Percentiles rank a stretch among this genome's conserved stretches.
Conservation (phyloP, 768 basidiomycete species). For the Suillus americanus region DNA sequence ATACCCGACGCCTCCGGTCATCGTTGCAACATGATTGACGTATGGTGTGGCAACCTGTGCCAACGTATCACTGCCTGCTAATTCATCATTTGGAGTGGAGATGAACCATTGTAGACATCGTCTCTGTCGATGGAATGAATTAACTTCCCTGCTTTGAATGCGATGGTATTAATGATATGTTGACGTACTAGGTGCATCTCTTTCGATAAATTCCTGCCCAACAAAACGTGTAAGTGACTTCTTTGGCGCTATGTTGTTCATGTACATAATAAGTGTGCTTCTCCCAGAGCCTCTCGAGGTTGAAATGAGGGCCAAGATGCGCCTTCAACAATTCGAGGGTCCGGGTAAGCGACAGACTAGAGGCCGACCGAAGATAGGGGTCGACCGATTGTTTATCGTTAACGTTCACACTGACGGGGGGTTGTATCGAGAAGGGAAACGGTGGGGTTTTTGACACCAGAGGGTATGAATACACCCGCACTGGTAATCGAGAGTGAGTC, state of each 20-base stretch:
- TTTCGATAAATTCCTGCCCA: slow-evolving; percentile 37
- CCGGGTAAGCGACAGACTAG: slow-evolving; percentile 36
- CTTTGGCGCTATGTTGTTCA: not conserved
- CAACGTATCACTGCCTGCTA: not conserved
- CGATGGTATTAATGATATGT: not conserved
- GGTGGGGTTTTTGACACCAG: slow-evolving; percentile 35
- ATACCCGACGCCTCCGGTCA: slow-evolving; percentile 47
- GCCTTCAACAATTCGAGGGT: slow-evolving; percentile 37
- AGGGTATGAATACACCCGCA: slow-evolving; percentile 37
- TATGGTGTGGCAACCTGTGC: slow-evolving; percentile 42
- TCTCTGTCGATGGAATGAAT: slow-evolving; percentile 27
- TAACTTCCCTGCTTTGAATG: not conserved
- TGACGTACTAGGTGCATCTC: slow-evolving; percentile 38
- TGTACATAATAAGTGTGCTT: slow-evolving; percentile 45
- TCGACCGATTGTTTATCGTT: slow-evolving; percentile 24
- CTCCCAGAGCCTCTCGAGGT: slow-evolving; percentile 48
- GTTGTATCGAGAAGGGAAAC: slow-evolving; percentile 34
- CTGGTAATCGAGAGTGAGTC: slow-evolving; percentile 26
- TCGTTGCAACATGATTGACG: slow-evolving; percentile 42
- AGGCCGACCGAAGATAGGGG: slow-evolving; percentile 37
- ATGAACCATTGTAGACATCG: slow-evolving; percentile 42
- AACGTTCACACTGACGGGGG: slow-evolving; percentile 28
- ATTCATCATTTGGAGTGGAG: slow-evolving; percentile 1
- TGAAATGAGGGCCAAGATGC: slow-evolving; percentile 42
- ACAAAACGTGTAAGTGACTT: slow-evolving; percentile 6